Percentiles rank a stretch among this genome's conserved stretches.
Evolutionary conservation across 2,329 filamentous ascomycete species (phyloP).

Genomic region (Setomelanomma holmii): DNA sequence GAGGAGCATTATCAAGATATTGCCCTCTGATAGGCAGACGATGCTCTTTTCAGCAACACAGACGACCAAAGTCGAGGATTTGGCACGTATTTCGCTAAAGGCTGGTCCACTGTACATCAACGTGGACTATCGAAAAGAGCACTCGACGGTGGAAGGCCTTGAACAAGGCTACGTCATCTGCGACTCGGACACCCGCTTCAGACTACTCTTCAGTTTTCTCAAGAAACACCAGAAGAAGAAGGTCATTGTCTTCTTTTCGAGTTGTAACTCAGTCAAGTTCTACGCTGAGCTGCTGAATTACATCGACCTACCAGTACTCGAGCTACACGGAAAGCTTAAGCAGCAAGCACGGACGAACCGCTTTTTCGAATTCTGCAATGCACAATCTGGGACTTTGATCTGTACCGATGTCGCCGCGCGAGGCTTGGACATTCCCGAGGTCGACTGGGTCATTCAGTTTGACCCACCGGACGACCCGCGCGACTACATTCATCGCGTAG

Average conservation of each 20-base stretch:
- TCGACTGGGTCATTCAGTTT: slow-evolving; percentile 92
- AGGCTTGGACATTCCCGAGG: slow-evolving; percentile 92
- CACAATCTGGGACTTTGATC: slow-evolving; percentile 84
- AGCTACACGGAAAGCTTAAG: slow-evolving; percentile 91
- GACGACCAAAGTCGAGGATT: slow-evolving; percentile 97
- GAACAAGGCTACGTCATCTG: slow-evolving; percentile 97
- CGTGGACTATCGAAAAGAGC: slow-evolving; percentile 87
- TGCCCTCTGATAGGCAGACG: slow-evolving; percentile 85
- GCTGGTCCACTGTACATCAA: slow-evolving; percentile 96
- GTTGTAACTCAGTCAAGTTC: slow-evolving; percentile 93
- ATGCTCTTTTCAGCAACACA: slow-evolving; percentile 99
- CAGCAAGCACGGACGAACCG: slow-evolving; percentile 99
- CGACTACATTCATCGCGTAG: slow-evolving; percentile 80
- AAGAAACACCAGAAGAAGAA: slow-evolving; percentile 94
- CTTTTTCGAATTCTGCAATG: slow-evolving; percentile 95
- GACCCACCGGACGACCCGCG: slow-evolving; percentile 88
- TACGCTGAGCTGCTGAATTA: slow-evolving; percentile 95
- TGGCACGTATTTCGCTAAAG: slow-evolving; percentile 90
- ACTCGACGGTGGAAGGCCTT: slow-evolving; percentile 89
- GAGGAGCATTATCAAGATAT: slow-evolving; percentile 92
- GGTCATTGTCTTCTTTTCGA: slow-evolving; percentile 91
- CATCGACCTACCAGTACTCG: slow-evolving; percentile 89
- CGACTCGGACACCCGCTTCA: slow-evolving; percentile 91
- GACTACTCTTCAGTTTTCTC: slow-evolving; percentile 92
- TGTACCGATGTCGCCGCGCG: slow-evolving; percentile 96